A percentile compares a stretch with the other conserved stretches of the same genome.
Conservation (phyloP, 2,329 filamentous ascomycete genomes). For the Ceratocystis papillata region DNA sequence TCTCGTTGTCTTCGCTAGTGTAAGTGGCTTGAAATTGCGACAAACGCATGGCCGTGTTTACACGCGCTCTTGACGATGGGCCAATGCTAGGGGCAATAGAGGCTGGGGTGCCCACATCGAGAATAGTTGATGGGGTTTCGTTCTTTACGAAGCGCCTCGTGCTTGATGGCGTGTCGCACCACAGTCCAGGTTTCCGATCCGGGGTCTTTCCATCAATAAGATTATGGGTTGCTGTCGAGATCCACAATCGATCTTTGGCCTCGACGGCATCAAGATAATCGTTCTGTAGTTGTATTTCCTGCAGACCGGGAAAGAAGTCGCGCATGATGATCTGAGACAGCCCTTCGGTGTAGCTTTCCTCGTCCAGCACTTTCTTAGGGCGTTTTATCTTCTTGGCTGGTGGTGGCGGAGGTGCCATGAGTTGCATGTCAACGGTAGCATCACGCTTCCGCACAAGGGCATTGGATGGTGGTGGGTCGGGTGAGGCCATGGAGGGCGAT, state of each 20-base stretch:
- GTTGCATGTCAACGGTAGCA: conserved; percentile 47
- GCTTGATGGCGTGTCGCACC: conserved; percentile 30
- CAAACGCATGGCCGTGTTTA: conserved; percentile 34
- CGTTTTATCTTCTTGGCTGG: conserved; percentile 81
- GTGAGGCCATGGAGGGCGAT: neutral
- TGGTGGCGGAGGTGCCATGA: conserved; percentile 78
- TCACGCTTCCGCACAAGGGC: conserved; percentile 58
- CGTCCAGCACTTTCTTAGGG: conserved; percentile 76
- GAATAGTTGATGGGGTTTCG: conserved; percentile 46
- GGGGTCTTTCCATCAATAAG: conserved; percentile 67
- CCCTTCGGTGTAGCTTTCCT: conserved; percentile 84
- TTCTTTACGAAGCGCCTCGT: conserved; percentile 41
- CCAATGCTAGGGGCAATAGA: conserved; percentile 13
- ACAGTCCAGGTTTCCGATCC: neutral
- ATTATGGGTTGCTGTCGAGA: conserved; percentile 63
- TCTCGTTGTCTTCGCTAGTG: conserved; percentile 96
- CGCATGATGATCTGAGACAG: conserved; percentile 89
- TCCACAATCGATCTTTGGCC: conserved; percentile 76
- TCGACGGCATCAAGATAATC: conserved; percentile 89
- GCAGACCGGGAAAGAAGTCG: conserved; percentile 89
- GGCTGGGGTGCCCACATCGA: conserved; percentile 16
- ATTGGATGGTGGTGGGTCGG: conserved; percentile 33
- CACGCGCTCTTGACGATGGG: conserved; percentile 6
- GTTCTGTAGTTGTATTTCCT: conserved; percentile 75
- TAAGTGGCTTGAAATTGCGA: conserved; percentile 83